Base-by-base conservation (phyloP, 371 early-diverging fungal genomes). In the Lichtheimia corymbifera region DNA sequence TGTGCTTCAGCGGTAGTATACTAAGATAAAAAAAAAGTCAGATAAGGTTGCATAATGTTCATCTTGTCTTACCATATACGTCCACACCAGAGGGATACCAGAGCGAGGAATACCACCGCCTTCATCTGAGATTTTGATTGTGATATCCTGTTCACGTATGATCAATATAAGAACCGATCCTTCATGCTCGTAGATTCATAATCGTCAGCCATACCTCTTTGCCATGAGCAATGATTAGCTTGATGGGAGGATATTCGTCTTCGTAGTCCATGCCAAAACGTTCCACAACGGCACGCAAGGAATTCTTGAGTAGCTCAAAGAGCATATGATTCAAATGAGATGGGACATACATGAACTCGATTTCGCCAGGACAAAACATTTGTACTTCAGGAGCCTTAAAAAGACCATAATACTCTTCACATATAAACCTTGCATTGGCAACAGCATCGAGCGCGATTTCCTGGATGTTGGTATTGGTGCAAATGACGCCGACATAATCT, bases 291-390 rank as follows among this genome's bases (percentile, higher is more conserved):
- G 98, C 98, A 43, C 98, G 89, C 61, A 97, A 83, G 25, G 92
- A 91, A 78, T 97, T 97, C 77, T 97, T 97, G 56, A 97, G 76
- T 55, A 97, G 81, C 83, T 97, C 98, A 80, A 97, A 97, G n/a
- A 97, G 63, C 96, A 96, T 95, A 73, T 97, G 98, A 72, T 93
- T 95, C 67, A 97, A 79, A 76, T 97, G 97, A 20, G 90, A 88
- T 5, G 97, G 97, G 42, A 97, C 94, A 73, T 98, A 98, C 93
- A 94, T 95, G 69, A 98, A 97, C 62, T 94, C 89, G 22, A 96
- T 84, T 61, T 92, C 89, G n/a, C 85, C 82, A 5, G 90, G 91
- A 65, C 91, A 92, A 68, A 88, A 86, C 65, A 93, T 79, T 61
- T 90, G 88, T 28, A 96, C 86, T 56, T 88, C 85, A 24, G 95